Evolutionary conservation across 306 rosid species (phyloP).

Genomic region (Ziziphus jujuba): DNA sequence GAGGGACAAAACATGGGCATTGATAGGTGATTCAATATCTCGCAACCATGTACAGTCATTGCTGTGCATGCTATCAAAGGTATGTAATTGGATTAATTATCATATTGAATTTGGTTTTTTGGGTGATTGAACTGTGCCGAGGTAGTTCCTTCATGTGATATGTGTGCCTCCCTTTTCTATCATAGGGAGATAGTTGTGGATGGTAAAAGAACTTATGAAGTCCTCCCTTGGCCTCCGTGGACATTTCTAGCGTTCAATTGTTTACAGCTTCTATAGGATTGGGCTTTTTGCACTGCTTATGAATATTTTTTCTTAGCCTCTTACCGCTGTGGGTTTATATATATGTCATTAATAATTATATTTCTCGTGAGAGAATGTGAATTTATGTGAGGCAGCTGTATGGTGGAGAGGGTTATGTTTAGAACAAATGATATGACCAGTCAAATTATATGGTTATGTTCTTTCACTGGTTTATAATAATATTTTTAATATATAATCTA

Average conservation of each 20-base stretch:
- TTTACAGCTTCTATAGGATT: background rate
- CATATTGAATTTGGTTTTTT: constrained; percentile 4
- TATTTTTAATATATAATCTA: no score
- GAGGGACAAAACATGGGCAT: constrained; percentile 82
- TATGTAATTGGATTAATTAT: constrained; percentile 35
- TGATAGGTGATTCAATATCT: constrained; percentile 90
- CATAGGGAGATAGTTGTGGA: background rate
- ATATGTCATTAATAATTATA: background rate
- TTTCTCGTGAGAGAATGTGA: background rate
- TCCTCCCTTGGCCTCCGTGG: background rate
- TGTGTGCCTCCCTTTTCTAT: background rate
- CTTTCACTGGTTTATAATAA: background rate
- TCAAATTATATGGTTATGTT: no score
- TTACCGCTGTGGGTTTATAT: constrained; percentile 1
- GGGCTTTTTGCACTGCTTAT: constrained; percentile 2
- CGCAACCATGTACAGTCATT: constrained; percentile 95
- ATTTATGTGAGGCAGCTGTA: background rate
- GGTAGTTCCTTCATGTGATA: background rate
- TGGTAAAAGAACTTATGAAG: background rate
- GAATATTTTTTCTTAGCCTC: background rate
- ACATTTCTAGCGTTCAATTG: background rate
- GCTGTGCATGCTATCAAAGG: constrained; percentile 86
- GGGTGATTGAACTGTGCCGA: background rate
- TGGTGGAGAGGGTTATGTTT: background rate
- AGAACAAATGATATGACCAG: background rate